phyloP scores from a whole-genome alignment of 768 basidiomycete genomes.

The Leucocoprinus leucothites region DNA sequence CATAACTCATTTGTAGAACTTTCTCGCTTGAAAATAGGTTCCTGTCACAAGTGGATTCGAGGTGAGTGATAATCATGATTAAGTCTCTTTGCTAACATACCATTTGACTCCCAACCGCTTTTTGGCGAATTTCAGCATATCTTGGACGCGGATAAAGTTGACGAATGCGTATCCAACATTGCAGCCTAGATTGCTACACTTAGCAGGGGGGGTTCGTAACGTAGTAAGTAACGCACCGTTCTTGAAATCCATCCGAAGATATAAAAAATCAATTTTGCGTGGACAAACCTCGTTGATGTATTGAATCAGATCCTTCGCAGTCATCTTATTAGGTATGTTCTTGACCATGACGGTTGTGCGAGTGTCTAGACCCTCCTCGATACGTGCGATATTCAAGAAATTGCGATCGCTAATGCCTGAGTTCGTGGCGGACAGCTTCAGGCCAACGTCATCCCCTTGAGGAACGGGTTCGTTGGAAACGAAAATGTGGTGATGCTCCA shows the following conservation, averaged over 20 bases:
- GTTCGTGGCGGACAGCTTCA: constrained; percentile 19
- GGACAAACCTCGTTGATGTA: constrained; percentile 73
- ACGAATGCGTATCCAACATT: constrained; percentile 87
- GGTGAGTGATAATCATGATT: neutral
- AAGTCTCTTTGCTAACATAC: constrained; percentile 33
- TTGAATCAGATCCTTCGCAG: constrained; percentile 62
- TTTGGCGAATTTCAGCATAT: constrained; percentile 74
- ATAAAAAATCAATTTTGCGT: constrained; percentile 82
- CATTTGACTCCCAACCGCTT: constrained; percentile 77
- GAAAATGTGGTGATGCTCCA: neutral
- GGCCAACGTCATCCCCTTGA: neutral
- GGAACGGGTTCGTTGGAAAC: constrained; percentile 4
- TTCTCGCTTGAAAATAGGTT: constrained; percentile 93
- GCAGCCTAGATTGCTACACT: constrained; percentile 43
- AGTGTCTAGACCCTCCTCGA: constrained; percentile 76
- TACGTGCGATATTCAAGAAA: constrained; percentile 61
- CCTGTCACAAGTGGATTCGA: constrained; percentile 38
- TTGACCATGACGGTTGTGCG: constrained; percentile 88
- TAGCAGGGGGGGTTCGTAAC: too few relatives aligned
- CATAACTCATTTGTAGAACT: constrained; percentile 87
- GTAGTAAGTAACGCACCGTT: constrained; percentile 48
- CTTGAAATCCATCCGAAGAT: constrained; percentile 82
- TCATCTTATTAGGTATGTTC: constrained; percentile 93
- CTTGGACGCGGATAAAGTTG: constrained; percentile 80
- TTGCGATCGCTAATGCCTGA: constrained; percentile 30